phyloP scores from a whole-genome alignment of 139 green algal genomes.

The Gonium pectorale region DNA sequence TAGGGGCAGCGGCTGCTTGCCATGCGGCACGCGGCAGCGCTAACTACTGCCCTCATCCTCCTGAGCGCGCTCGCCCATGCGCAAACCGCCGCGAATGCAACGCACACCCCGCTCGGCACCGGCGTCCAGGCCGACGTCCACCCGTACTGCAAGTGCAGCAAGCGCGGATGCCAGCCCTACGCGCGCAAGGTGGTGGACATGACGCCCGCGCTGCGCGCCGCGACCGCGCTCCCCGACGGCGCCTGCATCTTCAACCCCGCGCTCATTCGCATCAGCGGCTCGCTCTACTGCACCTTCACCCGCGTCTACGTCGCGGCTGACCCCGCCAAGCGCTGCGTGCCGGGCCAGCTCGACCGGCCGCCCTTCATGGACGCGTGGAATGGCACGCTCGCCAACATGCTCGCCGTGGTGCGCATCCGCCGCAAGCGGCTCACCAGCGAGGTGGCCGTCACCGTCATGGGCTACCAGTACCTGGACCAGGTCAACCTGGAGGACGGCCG shows the following conservation, averaged over 20 bases:
- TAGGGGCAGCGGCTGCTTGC: no score
- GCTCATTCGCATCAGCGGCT: background rate
- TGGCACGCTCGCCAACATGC: background rate
- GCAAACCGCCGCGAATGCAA: no score
- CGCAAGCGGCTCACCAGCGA: background rate
- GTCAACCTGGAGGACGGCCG: constrained; percentile 33
- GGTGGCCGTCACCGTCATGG: background rate
- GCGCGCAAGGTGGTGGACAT: background rate
- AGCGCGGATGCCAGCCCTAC: constrained; percentile 8
- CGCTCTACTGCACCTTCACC: background rate
- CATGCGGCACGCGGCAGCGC: no score
- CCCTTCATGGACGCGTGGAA: constrained; percentile 44
- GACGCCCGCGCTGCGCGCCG: background rate
- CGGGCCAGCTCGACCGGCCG: constrained; percentile 1
- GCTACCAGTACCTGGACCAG: background rate
- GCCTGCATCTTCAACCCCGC: constrained; percentile 36
- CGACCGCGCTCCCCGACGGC: background rate
- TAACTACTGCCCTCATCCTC: no score
- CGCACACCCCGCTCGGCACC: no score
- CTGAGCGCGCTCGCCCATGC: no score
- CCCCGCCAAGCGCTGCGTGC: background rate
- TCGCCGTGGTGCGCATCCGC: constrained; percentile 2
- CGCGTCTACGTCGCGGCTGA: background rate
- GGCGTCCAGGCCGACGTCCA: background rate
- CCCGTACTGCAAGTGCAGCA: constrained; percentile 5